These are phyloP conservation scores for Plenodomus tracheiphilus DNA, from an alignment of 2,329 filamentous ascomycete genomes.

Conservation along the genomic window DNA sequence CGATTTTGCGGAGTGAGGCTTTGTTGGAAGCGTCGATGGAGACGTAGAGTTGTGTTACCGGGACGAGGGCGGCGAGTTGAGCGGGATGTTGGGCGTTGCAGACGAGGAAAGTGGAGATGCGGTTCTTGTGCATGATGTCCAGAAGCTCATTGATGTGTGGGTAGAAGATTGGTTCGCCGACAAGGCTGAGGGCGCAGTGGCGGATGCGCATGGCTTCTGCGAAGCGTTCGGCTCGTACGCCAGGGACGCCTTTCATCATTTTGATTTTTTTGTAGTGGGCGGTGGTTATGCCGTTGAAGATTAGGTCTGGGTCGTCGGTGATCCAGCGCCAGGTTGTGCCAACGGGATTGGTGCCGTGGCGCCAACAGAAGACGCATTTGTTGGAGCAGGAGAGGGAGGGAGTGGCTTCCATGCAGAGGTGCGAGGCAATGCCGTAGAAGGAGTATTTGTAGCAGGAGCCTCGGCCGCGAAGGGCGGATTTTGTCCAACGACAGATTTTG, in stretches of 20 bases:
- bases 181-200: constrained; percentile 88
- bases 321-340: constrained; percentile 97
- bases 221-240: constrained; percentile 88
- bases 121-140: constrained; percentile 77
- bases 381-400: constrained; percentile 95
- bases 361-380: constrained; percentile 99
- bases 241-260: constrained; percentile 91
- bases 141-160: constrained; percentile 95
- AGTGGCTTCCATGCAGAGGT: constrained; percentile 98
- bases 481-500: constrained; percentile 98
- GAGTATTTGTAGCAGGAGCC: constrained; percentile 98
- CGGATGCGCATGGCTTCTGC: constrained; percentile 90
- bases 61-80: constrained; percentile 77
- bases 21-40: constrained; percentile 93
- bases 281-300: constrained; percentile 87
- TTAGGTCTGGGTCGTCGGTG: constrained; percentile 85
- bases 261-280: constrained; percentile 98
- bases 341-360: constrained; percentile 95
- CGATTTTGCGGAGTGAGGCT: constrained; percentile 84
- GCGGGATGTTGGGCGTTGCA: constrained; percentile 97
- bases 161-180: constrained; percentile 98
- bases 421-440: constrained; percentile 94
- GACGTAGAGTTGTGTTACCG: constrained; percentile 94
- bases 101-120: constrained; percentile 91
- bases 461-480: constrained; percentile 88